These are phyloP conservation scores for Boletus mariae DNA, from an alignment of 1,284 basidiomycete species.

Conservation along the genomic window DNA sequence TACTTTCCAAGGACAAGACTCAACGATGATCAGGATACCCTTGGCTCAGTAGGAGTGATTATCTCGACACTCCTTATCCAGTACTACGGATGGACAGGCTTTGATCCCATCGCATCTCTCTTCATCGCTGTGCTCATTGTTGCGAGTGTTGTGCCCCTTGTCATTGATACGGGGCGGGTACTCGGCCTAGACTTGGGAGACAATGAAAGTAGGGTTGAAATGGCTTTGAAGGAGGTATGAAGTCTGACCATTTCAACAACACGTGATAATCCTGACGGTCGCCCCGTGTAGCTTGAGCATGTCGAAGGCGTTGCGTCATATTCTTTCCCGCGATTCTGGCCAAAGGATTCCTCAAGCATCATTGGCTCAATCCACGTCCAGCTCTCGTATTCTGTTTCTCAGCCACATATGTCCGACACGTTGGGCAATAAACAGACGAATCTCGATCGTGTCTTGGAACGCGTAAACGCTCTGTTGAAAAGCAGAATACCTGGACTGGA, in stretches of 20 bases:
- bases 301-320: slow-evolving; percentile 83
- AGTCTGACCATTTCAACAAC: not conserved
- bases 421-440: slow-evolving; percentile 50
- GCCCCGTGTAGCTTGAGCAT: slow-evolving; percentile 43
- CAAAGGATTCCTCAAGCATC: slow-evolving; percentile 82
- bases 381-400: slow-evolving; percentile 44
- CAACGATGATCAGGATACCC: slow-evolving; percentile 59
- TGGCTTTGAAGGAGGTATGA: slow-evolving; percentile 73
- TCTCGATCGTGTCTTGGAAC: slow-evolving; percentile 68
- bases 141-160: slow-evolving; percentile 91
- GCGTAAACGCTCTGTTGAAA: slow-evolving; percentile 71
- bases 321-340: slow-evolving; percentile 89
- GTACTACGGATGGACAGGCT: slow-evolving; percentile 98
- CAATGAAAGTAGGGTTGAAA: slow-evolving; percentile 60
- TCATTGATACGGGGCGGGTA: slow-evolving; percentile 89
- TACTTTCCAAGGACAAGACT: slow-evolving; percentile 9
- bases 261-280: slow-evolving; percentile 22
- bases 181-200: slow-evolving; percentile 84
- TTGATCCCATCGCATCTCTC: slow-evolving; percentile 96
- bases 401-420: slow-evolving; percentile 47
- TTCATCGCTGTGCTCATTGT: slow-evolving; percentile 96
- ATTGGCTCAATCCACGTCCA: slow-evolving; percentile 92
- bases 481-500: slow-evolving; percentile 74
- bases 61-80: slow-evolving; percentile 95
- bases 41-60: slow-evolving; percentile 97